These are phyloP conservation scores for Salix koriyanagi DNA, from an alignment of 345 rosid species.

Conservation along the genomic window DNA sequence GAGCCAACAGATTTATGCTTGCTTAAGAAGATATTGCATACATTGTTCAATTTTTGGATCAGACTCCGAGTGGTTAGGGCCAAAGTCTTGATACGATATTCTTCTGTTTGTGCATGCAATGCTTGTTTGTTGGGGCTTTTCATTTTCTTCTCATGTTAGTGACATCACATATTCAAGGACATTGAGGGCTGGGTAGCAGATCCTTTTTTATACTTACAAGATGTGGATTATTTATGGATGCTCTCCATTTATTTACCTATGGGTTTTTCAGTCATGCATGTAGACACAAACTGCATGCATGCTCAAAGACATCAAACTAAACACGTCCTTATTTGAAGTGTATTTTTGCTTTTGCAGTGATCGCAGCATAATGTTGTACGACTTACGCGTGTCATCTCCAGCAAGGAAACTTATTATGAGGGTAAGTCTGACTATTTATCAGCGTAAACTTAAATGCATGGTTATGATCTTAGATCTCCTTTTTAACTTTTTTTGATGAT, in stretches of 20 bases:
- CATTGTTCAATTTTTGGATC: neutral
- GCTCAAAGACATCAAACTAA: neutral
- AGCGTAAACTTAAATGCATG: neutral
- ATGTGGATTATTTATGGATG: neutral
- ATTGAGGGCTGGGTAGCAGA: neutral
- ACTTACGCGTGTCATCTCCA: constrained; percentile 77
- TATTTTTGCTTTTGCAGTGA: constrained; percentile 46
- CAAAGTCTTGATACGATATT: neutral
- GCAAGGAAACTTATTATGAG: constrained; percentile 76
- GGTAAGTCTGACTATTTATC: constrained; percentile 37
- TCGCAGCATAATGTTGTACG: constrained; percentile 71
- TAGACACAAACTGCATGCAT: neutral
- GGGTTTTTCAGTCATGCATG: neutral
- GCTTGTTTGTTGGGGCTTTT: neutral
- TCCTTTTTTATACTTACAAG: neutral
- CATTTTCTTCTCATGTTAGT: neutral
- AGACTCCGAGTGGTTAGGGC: neutral
- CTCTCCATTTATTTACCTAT: neutral
- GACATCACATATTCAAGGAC: neutral
- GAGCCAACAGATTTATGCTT: neutral
- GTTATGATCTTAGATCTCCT: neutral
- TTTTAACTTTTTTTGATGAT: neutral
- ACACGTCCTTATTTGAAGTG: neutral
- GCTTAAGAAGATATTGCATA: neutral
- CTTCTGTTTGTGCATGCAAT: neutral